phyloP scores from a whole-genome alignment of 768 basidiomycete genomes.

The Neoboletus subvelutipes region DNA sequence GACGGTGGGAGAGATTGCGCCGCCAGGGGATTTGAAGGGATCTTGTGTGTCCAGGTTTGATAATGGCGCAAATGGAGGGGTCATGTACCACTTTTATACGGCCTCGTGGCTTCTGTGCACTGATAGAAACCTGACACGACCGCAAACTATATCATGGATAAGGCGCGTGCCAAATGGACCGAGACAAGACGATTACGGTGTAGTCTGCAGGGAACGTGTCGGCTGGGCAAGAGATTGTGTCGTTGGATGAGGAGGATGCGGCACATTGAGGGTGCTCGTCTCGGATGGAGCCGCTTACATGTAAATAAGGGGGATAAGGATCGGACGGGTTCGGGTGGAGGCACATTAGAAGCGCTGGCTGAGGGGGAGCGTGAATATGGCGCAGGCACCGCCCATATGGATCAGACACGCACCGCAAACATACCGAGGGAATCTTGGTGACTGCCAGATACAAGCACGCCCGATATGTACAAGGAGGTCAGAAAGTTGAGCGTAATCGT shows the following conservation, averaged over 20 bases:
- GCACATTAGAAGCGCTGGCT: slow-evolving; percentile 13
- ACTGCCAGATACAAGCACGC: slow-evolving; percentile 14
- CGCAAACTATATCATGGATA: background rate
- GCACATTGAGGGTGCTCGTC: background rate
- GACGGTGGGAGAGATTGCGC: background rate
- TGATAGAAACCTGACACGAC: slow-evolving; percentile 7
- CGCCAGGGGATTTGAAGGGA: background rate
- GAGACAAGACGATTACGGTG: background rate
- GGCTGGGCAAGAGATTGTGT: background rate
- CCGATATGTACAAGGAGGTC: slow-evolving; percentile 31
- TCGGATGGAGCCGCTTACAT: background rate
- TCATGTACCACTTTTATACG: background rate
- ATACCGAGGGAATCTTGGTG: slow-evolving; percentile 23
- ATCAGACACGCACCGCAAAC: slow-evolving; percentile 18
- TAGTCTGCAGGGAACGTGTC: background rate
- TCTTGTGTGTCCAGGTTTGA: background rate
- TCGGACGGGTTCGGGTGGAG: slow-evolving; percentile 25
- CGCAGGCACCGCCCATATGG: slow-evolving; percentile 12
- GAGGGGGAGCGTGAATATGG: background rate
- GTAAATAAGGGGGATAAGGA: slow-evolving; percentile 5
- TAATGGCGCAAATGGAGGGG: slow-evolving; percentile 7
- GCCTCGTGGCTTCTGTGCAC: slow-evolving; percentile 18
- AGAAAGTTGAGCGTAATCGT: slow-evolving; percentile 23
- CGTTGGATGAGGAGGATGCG: background rate
- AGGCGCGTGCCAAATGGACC: background rate